Evolutionary conservation across 2,329 filamentous ascomycete species (phyloP).

Genomic region (Sporothrix mexicana): DNA sequence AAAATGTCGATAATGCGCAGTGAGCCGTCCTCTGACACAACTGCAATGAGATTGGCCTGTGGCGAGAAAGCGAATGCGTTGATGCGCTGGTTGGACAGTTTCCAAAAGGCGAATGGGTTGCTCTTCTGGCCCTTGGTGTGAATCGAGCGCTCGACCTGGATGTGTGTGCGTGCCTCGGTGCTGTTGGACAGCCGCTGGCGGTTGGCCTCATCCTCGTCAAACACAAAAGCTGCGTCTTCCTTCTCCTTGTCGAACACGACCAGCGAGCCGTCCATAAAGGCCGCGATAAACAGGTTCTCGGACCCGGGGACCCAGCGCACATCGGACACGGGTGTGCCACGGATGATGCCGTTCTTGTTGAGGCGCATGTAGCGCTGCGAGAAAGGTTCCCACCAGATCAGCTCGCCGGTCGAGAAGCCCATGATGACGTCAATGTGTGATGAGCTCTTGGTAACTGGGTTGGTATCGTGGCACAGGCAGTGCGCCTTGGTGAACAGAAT

Average conservation of each 20-base stretch:
- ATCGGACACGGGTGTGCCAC: slow-evolving; percentile 80
- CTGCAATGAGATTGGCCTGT: slow-evolving; percentile 78
- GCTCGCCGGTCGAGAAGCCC: slow-evolving; percentile 94
- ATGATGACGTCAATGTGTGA: slow-evolving; percentile 89
- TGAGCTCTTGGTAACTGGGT: slow-evolving; percentile 76
- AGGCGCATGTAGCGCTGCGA: slow-evolving; percentile 93
- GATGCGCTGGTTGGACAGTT: slow-evolving; percentile 86
- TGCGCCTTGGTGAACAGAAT: slow-evolving; percentile 97
- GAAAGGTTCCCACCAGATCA: slow-evolving; percentile 98
- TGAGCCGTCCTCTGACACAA: slow-evolving; percentile 89
- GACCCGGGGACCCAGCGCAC: slow-evolving; percentile 95
- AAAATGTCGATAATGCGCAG: slow-evolving; percentile 91
- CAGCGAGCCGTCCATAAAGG: slow-evolving; percentile 88
- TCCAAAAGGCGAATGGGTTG: slow-evolving; percentile 93
- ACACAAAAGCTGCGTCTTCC: slow-evolving; percentile 79
- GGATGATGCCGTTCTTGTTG: slow-evolving; percentile 96
- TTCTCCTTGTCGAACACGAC: slow-evolving; percentile 98
- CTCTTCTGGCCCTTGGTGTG: slow-evolving; percentile 91
- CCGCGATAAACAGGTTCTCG: slow-evolving; percentile 88
- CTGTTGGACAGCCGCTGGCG: slow-evolving; percentile 56
- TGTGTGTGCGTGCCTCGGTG: slow-evolving; percentile 49
- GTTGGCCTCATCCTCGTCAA: slow-evolving; percentile 69
- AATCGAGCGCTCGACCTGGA: slow-evolving; percentile 87
- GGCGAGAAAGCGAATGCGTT: slow-evolving; percentile 93
- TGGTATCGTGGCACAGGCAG: slow-evolving; percentile 92